Conservation (phyloP, 371 early-diverging fungal species). For the Mucor circinelloides region DNA sequence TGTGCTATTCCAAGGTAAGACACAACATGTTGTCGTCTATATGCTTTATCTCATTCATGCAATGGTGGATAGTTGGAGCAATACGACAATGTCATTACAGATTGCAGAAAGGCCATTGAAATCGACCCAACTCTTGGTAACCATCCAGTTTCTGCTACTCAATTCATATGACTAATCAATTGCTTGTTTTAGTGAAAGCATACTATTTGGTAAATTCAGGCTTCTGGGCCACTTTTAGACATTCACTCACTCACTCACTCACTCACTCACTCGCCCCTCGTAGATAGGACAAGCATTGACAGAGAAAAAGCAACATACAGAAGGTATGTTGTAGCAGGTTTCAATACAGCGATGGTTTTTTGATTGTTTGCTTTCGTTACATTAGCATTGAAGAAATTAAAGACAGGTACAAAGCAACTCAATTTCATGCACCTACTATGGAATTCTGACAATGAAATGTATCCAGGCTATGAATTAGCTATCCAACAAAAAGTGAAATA, state of each 20-base stretch:
- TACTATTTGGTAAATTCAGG: constrained; percentile 63
- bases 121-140: constrained; percentile 65
- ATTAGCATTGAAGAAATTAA: constrained; percentile 55
- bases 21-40: neutral
- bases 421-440: neutral
- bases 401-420: constrained; percentile 44
- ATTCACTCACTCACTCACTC: too few species aligned
- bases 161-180: neutral
- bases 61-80: constrained; percentile 46
- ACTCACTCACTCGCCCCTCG: neutral
- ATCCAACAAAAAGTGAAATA: constrained; percentile 61
- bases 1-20: constrained; percentile 70
- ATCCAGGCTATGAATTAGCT: constrained; percentile 53
- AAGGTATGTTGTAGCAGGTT: constrained; percentile 26
- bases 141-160: neutral
- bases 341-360: too few species aligned
- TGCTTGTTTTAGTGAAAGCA: constrained; percentile 59
- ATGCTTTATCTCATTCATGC: neutral
- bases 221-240: too few species aligned
- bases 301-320: constrained; percentile 49
- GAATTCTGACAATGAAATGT: neutral
- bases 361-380: neutral
- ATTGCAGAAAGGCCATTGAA: constrained; percentile 75
- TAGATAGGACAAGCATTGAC: constrained; percentile 65
- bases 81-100: constrained; percentile 59